Conservation (phyloP, 345 rosid species). For the Lepidium africanum region DNA sequence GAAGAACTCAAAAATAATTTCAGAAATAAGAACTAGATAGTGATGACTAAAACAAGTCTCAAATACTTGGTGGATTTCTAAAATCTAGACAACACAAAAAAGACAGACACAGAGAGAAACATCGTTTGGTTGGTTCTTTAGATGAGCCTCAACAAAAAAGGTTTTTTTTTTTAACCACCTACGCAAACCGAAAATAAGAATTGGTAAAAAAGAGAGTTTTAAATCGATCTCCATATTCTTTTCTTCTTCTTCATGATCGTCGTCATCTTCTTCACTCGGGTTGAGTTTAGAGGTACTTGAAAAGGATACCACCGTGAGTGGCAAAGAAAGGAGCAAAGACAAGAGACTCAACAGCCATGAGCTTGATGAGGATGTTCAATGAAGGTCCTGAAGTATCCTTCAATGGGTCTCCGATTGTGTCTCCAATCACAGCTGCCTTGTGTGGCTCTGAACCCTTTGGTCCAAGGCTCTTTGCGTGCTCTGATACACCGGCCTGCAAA, state of each 20-base stretch:
- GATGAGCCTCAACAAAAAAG: slow-evolving; percentile 19
- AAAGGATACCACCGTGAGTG: slow-evolving; percentile 87
- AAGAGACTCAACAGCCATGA: slow-evolving; percentile 94
- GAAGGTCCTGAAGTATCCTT: slow-evolving; percentile 99
- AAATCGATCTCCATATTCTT: slow-evolving; percentile 14
- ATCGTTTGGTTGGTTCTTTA: slow-evolving; percentile 24
- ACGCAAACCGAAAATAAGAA: slow-evolving; percentile 20
- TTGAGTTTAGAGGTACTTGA: slow-evolving; percentile 50
- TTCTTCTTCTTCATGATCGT: slow-evolving; percentile 10
- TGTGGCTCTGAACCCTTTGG: slow-evolving; percentile 95
- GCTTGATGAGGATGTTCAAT: slow-evolving; percentile 91
- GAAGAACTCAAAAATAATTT: not conserved
- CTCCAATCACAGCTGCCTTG: slow-evolving; percentile 95
- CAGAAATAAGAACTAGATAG: not conserved
- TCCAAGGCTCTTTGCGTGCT: slow-evolving; percentile 79
- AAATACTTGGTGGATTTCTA: slow-evolving; percentile 26
- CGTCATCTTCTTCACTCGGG: slow-evolving; percentile 10
- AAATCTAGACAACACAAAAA: slow-evolving; percentile 18
- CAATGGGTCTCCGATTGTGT: slow-evolving; percentile 93
- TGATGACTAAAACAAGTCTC: slow-evolving; percentile 23
- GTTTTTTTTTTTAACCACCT: slow-evolving; percentile 19
- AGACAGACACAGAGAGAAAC: not conserved
- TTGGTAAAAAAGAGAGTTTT: slow-evolving; percentile 17
- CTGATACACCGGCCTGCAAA: slow-evolving; percentile 79
- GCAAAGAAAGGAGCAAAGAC: slow-evolving; percentile 98